Percentiles rank a stretch among this genome's conserved stretches.
Evolutionary conservation across 75 land plant species (phyloP).

Genomic region (Larix kaempferi): DNA sequence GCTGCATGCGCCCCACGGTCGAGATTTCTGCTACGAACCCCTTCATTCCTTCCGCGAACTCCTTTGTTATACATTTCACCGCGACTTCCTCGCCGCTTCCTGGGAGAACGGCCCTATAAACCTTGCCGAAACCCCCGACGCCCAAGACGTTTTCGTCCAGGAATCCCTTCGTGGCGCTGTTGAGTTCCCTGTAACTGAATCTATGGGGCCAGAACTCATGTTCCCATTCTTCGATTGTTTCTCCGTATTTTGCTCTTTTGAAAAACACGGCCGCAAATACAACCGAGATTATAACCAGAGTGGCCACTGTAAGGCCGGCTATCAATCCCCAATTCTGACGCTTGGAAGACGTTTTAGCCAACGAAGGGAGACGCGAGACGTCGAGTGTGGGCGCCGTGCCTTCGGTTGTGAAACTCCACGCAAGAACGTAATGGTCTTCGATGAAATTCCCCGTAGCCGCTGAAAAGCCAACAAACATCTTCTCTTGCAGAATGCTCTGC

Average conservation of each 20-base stretch:
- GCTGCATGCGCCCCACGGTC: conserved; percentile 22
- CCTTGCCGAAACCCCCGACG: conserved; percentile 13
- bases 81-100: neutral
- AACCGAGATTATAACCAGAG: too few species aligned
- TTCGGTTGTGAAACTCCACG: too few species aligned
- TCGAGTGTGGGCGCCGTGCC: too few species aligned
- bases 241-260: neutral
- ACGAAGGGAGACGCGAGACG: too few species aligned
- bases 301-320: too few species aligned
- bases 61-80: neutral
- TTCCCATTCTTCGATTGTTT: conserved; percentile 14
- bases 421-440: too few species aligned
- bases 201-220: conserved; percentile 6
- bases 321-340: too few species aligned
- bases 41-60: conserved; percentile 21
- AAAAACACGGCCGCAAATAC: too few species aligned
- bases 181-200: conserved; percentile 24
- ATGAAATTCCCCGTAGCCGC: too few species aligned
- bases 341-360: too few species aligned
- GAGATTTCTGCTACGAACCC: conserved; percentile 32
- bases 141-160: conserved; percentile 9
- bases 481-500: too few species aligned
- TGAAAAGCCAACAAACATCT: too few species aligned
- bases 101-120: conserved; percentile 5
- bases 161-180: conserved; percentile 24